These are phyloP conservation scores for Rheum nobile DNA, from an alignment of 148 eudicot species.

Conservation along the genomic window DNA sequence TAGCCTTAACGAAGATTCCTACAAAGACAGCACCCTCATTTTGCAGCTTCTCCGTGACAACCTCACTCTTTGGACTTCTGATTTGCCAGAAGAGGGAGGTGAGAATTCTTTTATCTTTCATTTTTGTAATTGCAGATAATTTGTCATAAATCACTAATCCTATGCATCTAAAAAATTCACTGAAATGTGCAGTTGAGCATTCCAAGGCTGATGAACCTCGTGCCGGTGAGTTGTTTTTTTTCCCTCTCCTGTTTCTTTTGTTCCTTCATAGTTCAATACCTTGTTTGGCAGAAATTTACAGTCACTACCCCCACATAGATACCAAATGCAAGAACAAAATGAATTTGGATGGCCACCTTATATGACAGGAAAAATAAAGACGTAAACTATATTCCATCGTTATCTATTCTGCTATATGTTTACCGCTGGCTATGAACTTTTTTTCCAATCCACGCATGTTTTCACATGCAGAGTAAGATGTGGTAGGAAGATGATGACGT, in stretches of 20 bases:
- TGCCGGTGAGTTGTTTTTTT: neutral
- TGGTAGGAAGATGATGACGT: neutral
- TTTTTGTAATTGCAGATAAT: neutral
- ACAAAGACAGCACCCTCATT: slow-evolving; percentile 30
- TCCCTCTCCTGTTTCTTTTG: neutral
- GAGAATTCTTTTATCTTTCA: neutral
- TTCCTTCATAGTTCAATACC: neutral
- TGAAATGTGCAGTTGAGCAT: neutral
- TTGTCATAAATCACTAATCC: neutral
- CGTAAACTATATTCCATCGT: too few relatives aligned
- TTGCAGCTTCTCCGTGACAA: slow-evolving; percentile 11
- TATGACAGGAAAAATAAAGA: neutral
- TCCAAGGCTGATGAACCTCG: neutral
- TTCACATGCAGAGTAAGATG: neutral
- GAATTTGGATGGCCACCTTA: neutral
- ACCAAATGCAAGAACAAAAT: neutral
- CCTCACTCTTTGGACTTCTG: slow-evolving; percentile 14
- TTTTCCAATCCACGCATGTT: neutral
- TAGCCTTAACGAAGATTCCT: slow-evolving; percentile 23
- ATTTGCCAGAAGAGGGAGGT: slow-evolving; percentile 7
- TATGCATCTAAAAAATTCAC: neutral
- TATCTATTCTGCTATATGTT: neutral
- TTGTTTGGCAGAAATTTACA: neutral
- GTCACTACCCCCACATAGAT: neutral
- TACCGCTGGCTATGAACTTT: neutral